Conservation (phyloP, 2,329 filamentous ascomycete species). For the Alternaria arbusti region DNA sequence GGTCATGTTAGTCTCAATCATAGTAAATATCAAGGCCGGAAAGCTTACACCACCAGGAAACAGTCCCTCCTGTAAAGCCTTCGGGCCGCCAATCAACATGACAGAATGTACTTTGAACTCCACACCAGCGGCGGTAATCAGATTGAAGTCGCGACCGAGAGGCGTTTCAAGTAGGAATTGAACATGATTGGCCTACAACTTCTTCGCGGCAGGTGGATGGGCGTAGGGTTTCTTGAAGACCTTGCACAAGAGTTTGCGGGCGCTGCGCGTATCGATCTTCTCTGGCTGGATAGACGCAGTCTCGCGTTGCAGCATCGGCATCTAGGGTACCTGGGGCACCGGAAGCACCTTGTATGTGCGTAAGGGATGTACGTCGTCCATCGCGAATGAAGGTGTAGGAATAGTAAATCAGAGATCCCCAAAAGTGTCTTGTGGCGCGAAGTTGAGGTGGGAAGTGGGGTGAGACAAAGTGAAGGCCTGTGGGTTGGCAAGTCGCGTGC, state of each 20-base stretch:
- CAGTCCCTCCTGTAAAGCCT: conserved; percentile 8
- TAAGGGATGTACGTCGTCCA: background rate
- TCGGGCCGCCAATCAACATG: conserved; percentile 20
- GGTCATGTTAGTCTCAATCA: background rate
- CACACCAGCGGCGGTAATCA: conserved; percentile 11
- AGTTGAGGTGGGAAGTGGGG: background rate
- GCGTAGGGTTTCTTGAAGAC: conserved; percentile 4
- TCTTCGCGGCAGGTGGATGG: background rate
- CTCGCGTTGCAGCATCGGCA: background rate
- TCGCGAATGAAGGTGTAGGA: background rate
- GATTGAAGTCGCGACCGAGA: conserved; percentile 16
- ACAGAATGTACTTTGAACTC: conserved; percentile 18
- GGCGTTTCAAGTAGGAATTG: conserved; percentile 4
- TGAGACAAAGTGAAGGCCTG: background rate
- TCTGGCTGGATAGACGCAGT: background rate
- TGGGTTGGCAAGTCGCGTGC: background rate
- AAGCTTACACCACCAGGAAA: conserved; percentile 13
- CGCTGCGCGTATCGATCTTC: conserved; percentile 1
- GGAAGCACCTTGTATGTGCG: background rate
- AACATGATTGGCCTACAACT: conserved; percentile 1
- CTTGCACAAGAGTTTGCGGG: conserved; percentile 4
- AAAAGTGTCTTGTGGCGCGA: background rate
- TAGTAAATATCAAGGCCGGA: background rate
- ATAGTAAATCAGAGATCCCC: background rate
- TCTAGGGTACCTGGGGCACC: background rate